phyloP scores from a whole-genome alignment of 2,329 filamentous ascomycete genomes.

The Aureobasidium sp. region DNA sequence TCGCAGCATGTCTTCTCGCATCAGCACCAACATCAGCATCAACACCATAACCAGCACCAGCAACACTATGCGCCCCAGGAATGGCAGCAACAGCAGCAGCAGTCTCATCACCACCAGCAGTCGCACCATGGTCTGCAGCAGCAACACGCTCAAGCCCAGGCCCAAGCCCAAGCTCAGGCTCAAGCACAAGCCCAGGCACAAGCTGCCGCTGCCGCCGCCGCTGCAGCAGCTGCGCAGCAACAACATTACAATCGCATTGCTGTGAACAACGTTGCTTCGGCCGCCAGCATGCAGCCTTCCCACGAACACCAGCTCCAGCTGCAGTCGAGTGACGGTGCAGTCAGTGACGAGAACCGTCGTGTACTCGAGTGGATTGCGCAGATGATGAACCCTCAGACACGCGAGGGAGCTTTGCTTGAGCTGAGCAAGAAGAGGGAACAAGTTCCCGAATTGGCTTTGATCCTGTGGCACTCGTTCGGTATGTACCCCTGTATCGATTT shows the following conservation, averaged over 20 bases:
- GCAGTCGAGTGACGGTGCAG: constrained; percentile 2
- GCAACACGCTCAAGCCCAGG: constrained; percentile 38
- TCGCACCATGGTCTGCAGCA: constrained; percentile 52
- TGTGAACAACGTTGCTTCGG: constrained; percentile 21
- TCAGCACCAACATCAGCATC: constrained; percentile 43
- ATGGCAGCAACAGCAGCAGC: constrained; percentile 38
- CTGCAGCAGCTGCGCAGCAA: constrained; percentile 35
- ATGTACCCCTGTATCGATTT: constrained; percentile 28
- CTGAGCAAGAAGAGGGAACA: constrained; percentile 98
- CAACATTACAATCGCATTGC: constrained; percentile 30
- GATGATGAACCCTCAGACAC: constrained; percentile 74
- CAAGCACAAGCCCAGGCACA: constrained; percentile 24
- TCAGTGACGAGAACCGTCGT: constrained; percentile 73
- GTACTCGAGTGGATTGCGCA: constrained; percentile 93
- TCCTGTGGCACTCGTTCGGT: constrained; percentile 99
- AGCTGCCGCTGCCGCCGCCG: constrained; percentile 41
- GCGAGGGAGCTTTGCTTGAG: constrained; percentile 86
- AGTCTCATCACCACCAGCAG: constrained; percentile 32
- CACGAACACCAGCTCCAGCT: constrained; percentile 9
- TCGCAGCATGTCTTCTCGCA: constrained; percentile 53
- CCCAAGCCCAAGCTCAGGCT: constrained; percentile 18
- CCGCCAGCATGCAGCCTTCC: constrained; percentile 1
- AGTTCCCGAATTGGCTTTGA: constrained; percentile 89
- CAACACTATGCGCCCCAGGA: constrained; percentile 42
- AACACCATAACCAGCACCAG: constrained; percentile 32